These are phyloP conservation scores for Trichoderma gamsii DNA, from an alignment of 495 filamentous ascomycete species.

Conservation along the genomic window DNA sequence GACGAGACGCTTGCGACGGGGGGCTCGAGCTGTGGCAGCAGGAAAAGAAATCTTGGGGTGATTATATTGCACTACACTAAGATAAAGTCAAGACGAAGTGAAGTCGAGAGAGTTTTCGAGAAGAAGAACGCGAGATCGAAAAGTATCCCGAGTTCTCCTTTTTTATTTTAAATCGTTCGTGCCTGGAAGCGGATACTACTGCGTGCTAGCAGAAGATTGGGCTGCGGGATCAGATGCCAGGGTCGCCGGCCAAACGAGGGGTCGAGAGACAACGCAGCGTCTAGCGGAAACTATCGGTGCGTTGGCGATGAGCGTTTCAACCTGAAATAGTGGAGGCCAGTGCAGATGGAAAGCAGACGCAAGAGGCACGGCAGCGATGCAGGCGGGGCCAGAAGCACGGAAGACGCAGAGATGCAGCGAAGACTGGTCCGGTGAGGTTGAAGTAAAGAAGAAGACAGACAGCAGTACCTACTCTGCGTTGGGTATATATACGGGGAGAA, in stretches of 20 bases:
- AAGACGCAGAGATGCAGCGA: not conserved
- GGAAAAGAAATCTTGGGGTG: not conserved
- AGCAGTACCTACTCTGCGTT: too few species aligned
- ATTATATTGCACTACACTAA: conserved; percentile 10
- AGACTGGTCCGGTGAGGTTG: not conserved
- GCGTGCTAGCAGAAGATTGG: conserved; percentile 6
- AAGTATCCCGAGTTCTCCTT: not conserved
- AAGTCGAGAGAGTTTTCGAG: not conserved
- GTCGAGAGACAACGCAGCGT: not conserved
- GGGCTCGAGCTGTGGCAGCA: not conserved
- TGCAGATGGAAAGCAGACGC: not conserved
- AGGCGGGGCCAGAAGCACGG: not conserved
- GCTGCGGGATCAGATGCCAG: conserved; percentile 5
- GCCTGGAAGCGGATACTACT: conserved; percentile 11
- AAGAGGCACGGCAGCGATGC: not conserved
- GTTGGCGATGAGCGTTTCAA: conserved; percentile 6
- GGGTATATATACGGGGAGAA: too few species aligned
- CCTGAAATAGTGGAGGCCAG: conserved; percentile 5
- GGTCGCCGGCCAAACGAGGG: not conserved
- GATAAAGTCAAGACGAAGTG: not conserved
- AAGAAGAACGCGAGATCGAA: not conserved
- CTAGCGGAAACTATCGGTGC: conserved; percentile 10
- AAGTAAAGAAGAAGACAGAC: not conserved
- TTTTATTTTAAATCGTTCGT: not conserved
- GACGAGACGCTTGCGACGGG: not conserved